Base-by-base conservation (phyloP, 1,139 yeast genomes). In the Komagataea norvegica region DNA sequence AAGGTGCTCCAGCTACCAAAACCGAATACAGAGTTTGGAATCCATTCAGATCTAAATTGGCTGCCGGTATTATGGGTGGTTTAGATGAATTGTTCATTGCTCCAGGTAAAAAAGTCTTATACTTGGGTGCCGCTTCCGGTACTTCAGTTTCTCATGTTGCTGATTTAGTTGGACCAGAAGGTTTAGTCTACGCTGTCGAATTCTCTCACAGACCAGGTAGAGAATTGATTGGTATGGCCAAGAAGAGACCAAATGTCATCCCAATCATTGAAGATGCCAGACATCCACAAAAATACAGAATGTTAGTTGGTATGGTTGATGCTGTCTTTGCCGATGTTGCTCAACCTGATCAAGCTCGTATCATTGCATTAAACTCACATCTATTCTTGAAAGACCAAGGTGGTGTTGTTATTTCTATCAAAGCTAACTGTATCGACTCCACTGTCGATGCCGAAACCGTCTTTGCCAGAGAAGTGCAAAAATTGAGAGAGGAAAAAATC, bases 1-100 rank as follows among this genome's bases (percentile, higher is more conserved):
- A 84, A 60, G 83, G 83, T 60, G 83, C 72, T 42, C 93, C 95
- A 52, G 83, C 96, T 51, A 88, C 96, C 61, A 91, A 91, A 76
- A 76, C 79, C 47, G 98, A 91, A 72, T 91, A 91, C 80, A 89
- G 98, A 78, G 98, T 91, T 52, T 91, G 99, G 99, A 91, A 91
- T 70, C 98, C 98, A 51, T 91, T 91, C 83, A 83, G 98, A 82
- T 91, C 97, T 49, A 91, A 91, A 79, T 75, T 91, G 72, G 98
- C 98, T 63, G 98, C 98, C 47, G 98, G 98, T 85, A 86, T 91
- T 56, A 85, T 91, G 88, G 98, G 98, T 70, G 98, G 98, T 81
- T 72, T 91, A 56, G 98, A 91, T 65, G 96, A 93, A 70, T 71
- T 93, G 57, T 94, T 88, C 71, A 84, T 91, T 67, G 94, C 87